A percentile compares a stretch with the other conserved stretches of the same genome.
These are phyloP conservation scores for Saccharum officinarum DNA, from an alignment of 176 grass and related monocot genomes.

Conservation along the genomic window DNA sequence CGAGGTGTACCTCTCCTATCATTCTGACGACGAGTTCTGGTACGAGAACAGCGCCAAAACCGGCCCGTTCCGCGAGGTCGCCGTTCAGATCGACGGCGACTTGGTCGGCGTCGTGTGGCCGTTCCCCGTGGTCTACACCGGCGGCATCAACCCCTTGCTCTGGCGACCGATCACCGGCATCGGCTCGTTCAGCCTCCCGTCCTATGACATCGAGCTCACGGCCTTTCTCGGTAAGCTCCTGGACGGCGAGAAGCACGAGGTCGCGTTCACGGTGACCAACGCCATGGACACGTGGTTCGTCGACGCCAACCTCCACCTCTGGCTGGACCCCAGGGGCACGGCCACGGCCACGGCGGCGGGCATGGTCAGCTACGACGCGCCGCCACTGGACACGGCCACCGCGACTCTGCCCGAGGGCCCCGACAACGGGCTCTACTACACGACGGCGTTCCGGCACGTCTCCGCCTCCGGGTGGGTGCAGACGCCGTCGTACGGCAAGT, in stretches of 20 bases:
- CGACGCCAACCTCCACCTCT: slow-evolving; percentile 89
- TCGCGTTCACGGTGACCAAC: slow-evolving; percentile 63
- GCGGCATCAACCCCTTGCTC: slow-evolving; percentile 61
- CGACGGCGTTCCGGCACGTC: slow-evolving; percentile 55
- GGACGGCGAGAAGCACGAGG: slow-evolving; percentile 61
- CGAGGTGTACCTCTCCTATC: slow-evolving; percentile 79
- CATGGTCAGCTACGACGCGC: slow-evolving; percentile 54
- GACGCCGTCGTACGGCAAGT: slow-evolving; percentile 61
- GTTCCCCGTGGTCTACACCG: slow-evolving; percentile 83
- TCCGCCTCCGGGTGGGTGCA: slow-evolving; percentile 65
- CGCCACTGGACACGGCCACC: slow-evolving; percentile 22
- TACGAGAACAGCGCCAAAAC: slow-evolving; percentile 41
- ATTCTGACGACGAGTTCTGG: slow-evolving; percentile 78
- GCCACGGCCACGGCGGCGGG: slow-evolving; percentile 34
- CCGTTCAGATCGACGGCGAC: slow-evolving; percentile 48
- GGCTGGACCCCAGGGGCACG: slow-evolving; percentile 58
- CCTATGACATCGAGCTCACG: slow-evolving; percentile 86
- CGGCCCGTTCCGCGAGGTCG: slow-evolving; percentile 86
- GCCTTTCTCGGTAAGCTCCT: slow-evolving; percentile 60
- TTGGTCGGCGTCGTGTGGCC: slow-evolving; percentile 83
- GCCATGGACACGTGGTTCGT: slow-evolving; percentile 61
- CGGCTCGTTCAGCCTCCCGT: slow-evolving; percentile 82
- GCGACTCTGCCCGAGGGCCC: slow-evolving; percentile 25
- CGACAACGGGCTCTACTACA: slow-evolving; percentile 38
- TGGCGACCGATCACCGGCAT: slow-evolving; percentile 83